Percentiles rank a stretch among this genome's conserved stretches.
These are phyloP conservation scores for Pseudozyma sp. DNA, from an alignment of 1,284 basidiomycete species.

Conservation along the genomic window DNA sequence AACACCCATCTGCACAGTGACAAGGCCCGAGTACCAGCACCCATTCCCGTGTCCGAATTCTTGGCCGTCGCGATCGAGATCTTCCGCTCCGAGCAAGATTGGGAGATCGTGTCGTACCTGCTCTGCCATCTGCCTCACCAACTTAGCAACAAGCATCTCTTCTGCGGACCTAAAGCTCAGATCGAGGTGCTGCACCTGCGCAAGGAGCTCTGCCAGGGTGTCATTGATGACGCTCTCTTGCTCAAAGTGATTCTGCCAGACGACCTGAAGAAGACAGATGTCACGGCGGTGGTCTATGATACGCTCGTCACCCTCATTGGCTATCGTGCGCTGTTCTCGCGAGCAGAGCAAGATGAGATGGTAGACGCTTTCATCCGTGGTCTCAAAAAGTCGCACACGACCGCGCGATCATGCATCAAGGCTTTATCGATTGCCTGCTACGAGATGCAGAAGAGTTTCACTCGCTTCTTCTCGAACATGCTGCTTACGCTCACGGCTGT, in stretches of 20 bases:
- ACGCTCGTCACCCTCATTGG: conserved; percentile 88
- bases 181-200: conserved; percentile 78
- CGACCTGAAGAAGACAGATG: conserved; percentile 74
- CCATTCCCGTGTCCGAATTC: conserved; percentile 83
- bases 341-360: conserved; percentile 76
- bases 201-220: conserved; percentile 77
- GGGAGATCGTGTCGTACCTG: conserved; percentile 94
- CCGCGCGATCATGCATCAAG: conserved; percentile 91
- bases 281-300: conserved; percentile 88
- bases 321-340: conserved; percentile 84
- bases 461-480: conserved; percentile 80
- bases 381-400: conserved; percentile 78
- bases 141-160: conserved; percentile 93
- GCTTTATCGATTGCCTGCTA: conserved; percentile 89
- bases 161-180: conserved; percentile 87
- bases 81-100: conserved; percentile 82
- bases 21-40: conserved; percentile 44
- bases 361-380: conserved; percentile 87
- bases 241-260: conserved; percentile 76
- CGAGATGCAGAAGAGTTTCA: conserved; percentile 86
- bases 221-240: conserved; percentile 75
- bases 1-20: conserved; percentile 56
- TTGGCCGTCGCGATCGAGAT: conserved; percentile 78
- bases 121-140: conserved; percentile 91
- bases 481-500: conserved; percentile 91